phyloP scores from a whole-genome alignment of 768 basidiomycete genomes.

The Butyriboletus loyo region DNA sequence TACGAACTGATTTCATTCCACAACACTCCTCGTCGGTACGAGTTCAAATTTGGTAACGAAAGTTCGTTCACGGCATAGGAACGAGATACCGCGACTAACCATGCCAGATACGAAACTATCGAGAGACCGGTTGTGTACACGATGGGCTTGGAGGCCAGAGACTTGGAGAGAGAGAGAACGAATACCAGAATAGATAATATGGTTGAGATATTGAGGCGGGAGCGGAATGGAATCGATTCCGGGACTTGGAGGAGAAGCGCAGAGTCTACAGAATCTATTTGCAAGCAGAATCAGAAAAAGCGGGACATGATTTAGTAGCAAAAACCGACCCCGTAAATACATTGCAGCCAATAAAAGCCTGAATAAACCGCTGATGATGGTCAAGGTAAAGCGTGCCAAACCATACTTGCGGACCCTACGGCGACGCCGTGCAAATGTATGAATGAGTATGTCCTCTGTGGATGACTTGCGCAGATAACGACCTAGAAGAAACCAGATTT shows the following conservation, averaged over 20 bases:
- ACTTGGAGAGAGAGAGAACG: constrained; percentile 53
- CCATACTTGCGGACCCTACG: constrained; percentile 48
- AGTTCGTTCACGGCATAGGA: constrained; percentile 49
- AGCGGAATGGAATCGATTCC: constrained; percentile 28
- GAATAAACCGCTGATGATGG: constrained; percentile 42
- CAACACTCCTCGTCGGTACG: constrained; percentile 44
- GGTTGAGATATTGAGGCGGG: constrained; percentile 41
- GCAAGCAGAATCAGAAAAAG: constrained; percentile 8
- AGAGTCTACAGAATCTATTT: constrained; percentile 52
- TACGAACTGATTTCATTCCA: constrained; percentile 67
- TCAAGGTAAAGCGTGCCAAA: constrained; percentile 43
- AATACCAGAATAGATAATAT: constrained; percentile 42
- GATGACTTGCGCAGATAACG: constrained; percentile 65
- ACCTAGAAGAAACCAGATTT: constrained; percentile 77
- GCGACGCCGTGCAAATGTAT: constrained; percentile 54
- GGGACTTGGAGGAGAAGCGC: constrained; percentile 48
- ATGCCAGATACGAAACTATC: constrained; percentile 54
- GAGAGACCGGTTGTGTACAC: constrained; percentile 60
- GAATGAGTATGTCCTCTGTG: constrained; percentile 61
- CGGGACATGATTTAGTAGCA: neutral
- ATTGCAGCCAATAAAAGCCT: constrained; percentile 53
- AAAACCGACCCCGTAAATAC: constrained; percentile 62
- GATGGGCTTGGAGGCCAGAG: constrained; percentile 52
- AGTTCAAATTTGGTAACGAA: constrained; percentile 31
- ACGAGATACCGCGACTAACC: constrained; percentile 54